Percentiles rank a stretch among this genome's conserved stretches.
phyloP scores from a whole-genome alignment of 1,284 basidiomycete species.

The Apiotrichum domesticum region DNA sequence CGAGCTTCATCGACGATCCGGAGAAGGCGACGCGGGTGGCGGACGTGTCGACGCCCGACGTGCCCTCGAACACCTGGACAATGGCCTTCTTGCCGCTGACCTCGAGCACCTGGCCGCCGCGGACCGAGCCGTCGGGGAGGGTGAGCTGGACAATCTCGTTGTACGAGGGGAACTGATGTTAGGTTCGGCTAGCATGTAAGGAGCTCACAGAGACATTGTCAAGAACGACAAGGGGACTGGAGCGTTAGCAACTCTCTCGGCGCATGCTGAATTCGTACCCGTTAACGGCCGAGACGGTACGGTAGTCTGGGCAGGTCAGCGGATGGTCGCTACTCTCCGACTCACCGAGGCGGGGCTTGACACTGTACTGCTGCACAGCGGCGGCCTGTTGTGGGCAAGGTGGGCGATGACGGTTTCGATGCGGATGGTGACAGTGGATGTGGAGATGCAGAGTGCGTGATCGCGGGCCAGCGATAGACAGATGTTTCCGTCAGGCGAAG shows the following conservation, averaged over 20 bases:
- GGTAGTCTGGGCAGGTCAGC: slow-evolving; percentile 63
- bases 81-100: slow-evolving; percentile 98
- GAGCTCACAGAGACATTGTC: slow-evolving; percentile 90
- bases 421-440: not conserved
- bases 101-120: slow-evolving; percentile 96
- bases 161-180: slow-evolving; percentile 86
- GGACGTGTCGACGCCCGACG: slow-evolving; percentile 87
- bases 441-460: not conserved
- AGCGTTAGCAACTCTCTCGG: slow-evolving; percentile 4
- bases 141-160: slow-evolving; percentile 98
- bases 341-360: slow-evolving; percentile 81
- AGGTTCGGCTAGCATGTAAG: not conserved
- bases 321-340: slow-evolving; percentile 2
- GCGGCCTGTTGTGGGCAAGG: slow-evolving; percentile 32
- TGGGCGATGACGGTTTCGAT: not conserved
- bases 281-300: slow-evolving; percentile 93
- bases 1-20: slow-evolving; percentile 96
- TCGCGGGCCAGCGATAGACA: too few species aligned
- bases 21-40: slow-evolving; percentile 98
- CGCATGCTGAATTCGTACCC: slow-evolving; percentile 55
- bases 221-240: slow-evolving; percentile 84
- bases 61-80: slow-evolving; percentile 99
- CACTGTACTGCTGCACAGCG: slow-evolving; percentile 50
- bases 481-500: too few species aligned
- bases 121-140: slow-evolving; percentile 88